Conservation (phyloP, 2,329 filamentous ascomycete species). For the Thelonectria discophora region DNA sequence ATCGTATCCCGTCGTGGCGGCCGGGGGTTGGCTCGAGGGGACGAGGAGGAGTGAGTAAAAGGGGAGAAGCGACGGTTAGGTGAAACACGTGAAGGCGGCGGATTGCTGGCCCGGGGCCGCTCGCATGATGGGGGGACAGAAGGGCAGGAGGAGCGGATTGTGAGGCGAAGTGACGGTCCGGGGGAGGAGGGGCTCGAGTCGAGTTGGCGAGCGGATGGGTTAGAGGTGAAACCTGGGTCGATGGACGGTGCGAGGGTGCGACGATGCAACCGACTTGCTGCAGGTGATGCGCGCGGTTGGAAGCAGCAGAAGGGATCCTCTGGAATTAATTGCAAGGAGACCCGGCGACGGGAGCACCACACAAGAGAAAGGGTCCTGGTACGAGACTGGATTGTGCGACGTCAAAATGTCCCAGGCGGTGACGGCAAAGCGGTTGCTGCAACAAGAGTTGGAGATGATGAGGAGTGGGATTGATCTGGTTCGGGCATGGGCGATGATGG, state of each 20-base stretch:
- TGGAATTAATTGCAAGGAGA: conserved; percentile 14
- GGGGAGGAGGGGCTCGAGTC: conserved; percentile 28
- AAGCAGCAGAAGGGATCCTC: neutral
- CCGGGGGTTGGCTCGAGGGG: conserved; percentile 27
- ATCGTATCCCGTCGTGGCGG: conserved; percentile 31
- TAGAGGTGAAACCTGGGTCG: conserved; percentile 35
- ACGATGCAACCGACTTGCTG: conserved; percentile 20
- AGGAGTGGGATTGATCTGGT: conserved; percentile 18
- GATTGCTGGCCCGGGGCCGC: conserved; percentile 50
- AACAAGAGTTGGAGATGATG: conserved; percentile 2
- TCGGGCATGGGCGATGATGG: conserved; percentile 9
- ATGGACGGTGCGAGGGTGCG: conserved; percentile 22
- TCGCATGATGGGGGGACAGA: conserved; percentile 48
- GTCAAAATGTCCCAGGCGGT: conserved; percentile 9
- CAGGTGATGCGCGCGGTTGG: conserved; percentile 19
- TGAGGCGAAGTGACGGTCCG: conserved; percentile 18
- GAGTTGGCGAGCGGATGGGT: conserved; percentile 27
- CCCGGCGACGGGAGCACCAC: neutral
- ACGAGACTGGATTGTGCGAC: neutral
- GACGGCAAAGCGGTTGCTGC: conserved; percentile 13
- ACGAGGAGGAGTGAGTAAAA: conserved; percentile 19
- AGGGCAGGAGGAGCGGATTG: conserved; percentile 10
- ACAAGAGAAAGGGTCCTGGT: neutral
- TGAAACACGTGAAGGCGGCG: conserved; percentile 47
- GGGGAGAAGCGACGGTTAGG: conserved; percentile 27